These are phyloP conservation scores for Tetratostichococcus sp. DNA, from an alignment of 139 green algal genomes.

Conservation along the genomic window DNA sequence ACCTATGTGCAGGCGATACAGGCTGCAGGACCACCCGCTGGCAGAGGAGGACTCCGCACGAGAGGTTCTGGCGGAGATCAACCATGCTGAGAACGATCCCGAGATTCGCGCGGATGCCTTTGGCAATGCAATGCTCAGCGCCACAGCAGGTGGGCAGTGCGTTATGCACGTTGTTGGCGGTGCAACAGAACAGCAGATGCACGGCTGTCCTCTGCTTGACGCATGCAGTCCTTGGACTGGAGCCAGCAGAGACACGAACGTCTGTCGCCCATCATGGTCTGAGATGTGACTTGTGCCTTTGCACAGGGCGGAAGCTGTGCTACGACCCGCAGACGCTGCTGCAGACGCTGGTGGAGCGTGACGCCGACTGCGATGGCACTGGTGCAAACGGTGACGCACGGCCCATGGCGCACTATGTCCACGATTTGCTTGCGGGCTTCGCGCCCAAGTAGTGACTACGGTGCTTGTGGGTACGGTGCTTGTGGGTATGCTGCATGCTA, in stretches of 20 bases:
- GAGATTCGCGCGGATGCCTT: not conserved
- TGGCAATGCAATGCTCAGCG: not conserved
- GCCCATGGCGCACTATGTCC: not conserved
- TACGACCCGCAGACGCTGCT: not conserved
- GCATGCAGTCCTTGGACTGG: too few relatives aligned
- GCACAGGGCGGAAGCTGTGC: not conserved
- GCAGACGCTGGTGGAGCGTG: not conserved
- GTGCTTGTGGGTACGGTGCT: too few relatives aligned
- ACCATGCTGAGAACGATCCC: not conserved
- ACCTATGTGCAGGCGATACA: not conserved
- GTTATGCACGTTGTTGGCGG: not conserved
- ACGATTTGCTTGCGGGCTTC: not conserved
- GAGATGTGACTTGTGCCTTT: too few relatives aligned
- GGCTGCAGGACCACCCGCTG: not conserved
- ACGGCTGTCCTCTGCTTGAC: too few relatives aligned
- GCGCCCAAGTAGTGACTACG: not conserved
- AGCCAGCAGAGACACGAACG: too few relatives aligned
- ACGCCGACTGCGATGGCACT: not conserved
- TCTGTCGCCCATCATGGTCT: too few relatives aligned
- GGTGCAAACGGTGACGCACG: not conserved
- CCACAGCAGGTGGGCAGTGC: not conserved
- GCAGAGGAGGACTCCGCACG: not conserved
- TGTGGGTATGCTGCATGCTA: too few relatives aligned
- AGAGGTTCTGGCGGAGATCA: not conserved
- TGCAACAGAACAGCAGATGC: too few relatives aligned